A percentile compares a stretch with the other conserved stretches of the same genome.
These are phyloP conservation scores for Elymus sibiricus DNA, from an alignment of 176 grass and related monocot species.

Conservation along the genomic window DNA sequence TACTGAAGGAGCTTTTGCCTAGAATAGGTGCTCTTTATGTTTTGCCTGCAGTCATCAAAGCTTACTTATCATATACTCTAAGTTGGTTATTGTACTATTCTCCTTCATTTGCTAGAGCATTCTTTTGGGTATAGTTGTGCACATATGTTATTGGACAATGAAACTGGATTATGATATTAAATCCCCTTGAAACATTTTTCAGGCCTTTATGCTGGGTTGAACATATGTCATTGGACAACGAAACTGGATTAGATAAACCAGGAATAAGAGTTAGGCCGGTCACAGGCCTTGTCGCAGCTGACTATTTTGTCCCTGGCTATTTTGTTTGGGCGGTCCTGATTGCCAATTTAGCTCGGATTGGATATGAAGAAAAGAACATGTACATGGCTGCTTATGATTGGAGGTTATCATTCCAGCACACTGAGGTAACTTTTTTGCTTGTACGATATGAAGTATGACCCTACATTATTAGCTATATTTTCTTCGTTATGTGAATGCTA, in stretches of 20 bases:
- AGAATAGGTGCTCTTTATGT: not conserved
- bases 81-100: not conserved
- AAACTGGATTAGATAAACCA: conserved; percentile 91
- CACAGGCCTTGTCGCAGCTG: conserved; percentile 91
- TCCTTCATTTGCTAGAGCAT: conserved; percentile 3
- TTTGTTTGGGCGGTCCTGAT: conserved; percentile 99
- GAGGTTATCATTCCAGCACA: conserved; percentile 97
- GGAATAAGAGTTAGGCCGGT: conserved; percentile 88
- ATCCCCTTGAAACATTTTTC: conserved; percentile 31
- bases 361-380: conserved; percentile 99
- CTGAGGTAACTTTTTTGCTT: conserved; percentile 56
- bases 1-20: not conserved
- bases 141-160: no score
- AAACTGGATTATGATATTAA: no score
- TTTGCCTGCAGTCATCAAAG: conserved; percentile 1
- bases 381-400: conserved; percentile 99
- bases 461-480: conserved; percentile 12
- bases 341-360: conserved; percentile 96
- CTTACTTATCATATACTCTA: not conserved
- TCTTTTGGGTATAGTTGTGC: not conserved
- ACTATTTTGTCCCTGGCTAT: conserved; percentile 99
- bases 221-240: conserved; percentile 98
- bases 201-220: conserved; percentile 98
- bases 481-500: not conserved
- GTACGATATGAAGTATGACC: not conserved